A percentile compares a stretch with the other conserved stretches of the same genome.
These are phyloP conservation scores for Populus deltoides DNA, from an alignment of 345 rosid genomes.

Conservation along the genomic window DNA sequence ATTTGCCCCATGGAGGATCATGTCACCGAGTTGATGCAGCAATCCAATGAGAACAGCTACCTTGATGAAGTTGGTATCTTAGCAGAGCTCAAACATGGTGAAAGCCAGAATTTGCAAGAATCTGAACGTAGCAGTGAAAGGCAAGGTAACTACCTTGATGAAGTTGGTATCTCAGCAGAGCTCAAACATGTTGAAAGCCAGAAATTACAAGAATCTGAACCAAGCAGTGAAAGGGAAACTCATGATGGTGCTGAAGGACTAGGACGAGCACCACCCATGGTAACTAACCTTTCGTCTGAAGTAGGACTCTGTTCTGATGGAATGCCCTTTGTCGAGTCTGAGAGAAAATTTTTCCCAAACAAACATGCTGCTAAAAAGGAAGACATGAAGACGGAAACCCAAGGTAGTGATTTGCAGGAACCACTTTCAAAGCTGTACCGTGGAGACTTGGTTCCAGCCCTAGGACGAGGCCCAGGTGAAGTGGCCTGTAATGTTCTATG, in stretches of 20 bases:
- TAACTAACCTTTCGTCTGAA: not conserved
- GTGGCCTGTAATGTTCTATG: conserved; percentile 19
- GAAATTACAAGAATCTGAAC: not conserved
- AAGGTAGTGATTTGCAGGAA: conserved; percentile 34
- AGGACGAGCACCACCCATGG: not conserved
- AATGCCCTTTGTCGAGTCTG: not conserved
- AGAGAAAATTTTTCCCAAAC: not conserved
- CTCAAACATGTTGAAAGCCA: conserved; percentile 1
- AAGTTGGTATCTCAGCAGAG: not conserved
- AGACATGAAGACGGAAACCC: conserved; percentile 4
- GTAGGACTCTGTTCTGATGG: not conserved
- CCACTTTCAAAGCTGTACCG: conserved; percentile 43
- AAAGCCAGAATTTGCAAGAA: conserved; percentile 3
- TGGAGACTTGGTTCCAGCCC: not conserved
- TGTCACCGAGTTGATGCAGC: conserved; percentile 6
- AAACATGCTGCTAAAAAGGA: conserved; percentile 1
- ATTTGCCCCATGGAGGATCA: not conserved
- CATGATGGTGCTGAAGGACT: not conserved
- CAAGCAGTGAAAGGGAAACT: not conserved
- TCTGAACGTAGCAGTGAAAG: not conserved
- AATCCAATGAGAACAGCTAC: not conserved
- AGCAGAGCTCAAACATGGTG: not conserved
- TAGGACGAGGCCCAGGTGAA: conserved; percentile 10
- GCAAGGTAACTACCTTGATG: not conserved
- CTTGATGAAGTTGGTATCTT: not conserved